phyloP scores from a whole-genome alignment of 805 yeast species.

The Metschnikowia anglica region DNA sequence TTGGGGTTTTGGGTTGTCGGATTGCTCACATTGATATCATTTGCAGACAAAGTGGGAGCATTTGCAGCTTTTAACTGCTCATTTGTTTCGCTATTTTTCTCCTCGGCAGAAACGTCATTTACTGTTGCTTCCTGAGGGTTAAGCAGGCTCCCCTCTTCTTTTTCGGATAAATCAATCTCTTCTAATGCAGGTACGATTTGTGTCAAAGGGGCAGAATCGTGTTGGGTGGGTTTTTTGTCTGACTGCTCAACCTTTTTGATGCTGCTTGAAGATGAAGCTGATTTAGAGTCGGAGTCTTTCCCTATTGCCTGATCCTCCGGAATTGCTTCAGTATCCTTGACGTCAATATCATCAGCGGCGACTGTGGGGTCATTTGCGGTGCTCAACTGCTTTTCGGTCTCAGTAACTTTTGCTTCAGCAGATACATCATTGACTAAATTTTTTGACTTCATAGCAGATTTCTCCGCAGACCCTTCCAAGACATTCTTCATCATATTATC shows the following conservation, averaged over 20 bases:
- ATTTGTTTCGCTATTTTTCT: conserved; percentile 10
- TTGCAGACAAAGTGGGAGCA: conserved; percentile 8
- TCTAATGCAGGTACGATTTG: too few species aligned
- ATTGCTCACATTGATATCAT: conserved; percentile 5
- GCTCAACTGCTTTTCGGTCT: background rate
- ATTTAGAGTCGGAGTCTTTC: background rate
- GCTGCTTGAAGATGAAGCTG: background rate
- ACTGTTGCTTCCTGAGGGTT: too few species aligned
- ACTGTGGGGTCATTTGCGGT: background rate
- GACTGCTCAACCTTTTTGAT: background rate
- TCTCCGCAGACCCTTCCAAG: conserved; percentile 22
- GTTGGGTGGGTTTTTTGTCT: background rate
- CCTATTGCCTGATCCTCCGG: background rate
- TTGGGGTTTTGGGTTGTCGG: background rate
- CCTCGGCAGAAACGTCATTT: conserved; percentile 21
- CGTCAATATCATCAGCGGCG: background rate
- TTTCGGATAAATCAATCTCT: background rate
- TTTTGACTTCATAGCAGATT: conserved; percentile 2
- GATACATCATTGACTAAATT: conserved; percentile 3
- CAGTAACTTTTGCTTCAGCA: background rate
- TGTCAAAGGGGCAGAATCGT: too few species aligned
- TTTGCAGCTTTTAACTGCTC: conserved; percentile 11
- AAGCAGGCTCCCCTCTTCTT: conserved; percentile 3
- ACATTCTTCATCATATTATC: conserved; percentile 51
- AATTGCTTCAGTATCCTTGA: background rate